These are phyloP conservation scores for Citrus trifoliata DNA, from an alignment of 345 rosid species.

Conservation along the genomic window DNA sequence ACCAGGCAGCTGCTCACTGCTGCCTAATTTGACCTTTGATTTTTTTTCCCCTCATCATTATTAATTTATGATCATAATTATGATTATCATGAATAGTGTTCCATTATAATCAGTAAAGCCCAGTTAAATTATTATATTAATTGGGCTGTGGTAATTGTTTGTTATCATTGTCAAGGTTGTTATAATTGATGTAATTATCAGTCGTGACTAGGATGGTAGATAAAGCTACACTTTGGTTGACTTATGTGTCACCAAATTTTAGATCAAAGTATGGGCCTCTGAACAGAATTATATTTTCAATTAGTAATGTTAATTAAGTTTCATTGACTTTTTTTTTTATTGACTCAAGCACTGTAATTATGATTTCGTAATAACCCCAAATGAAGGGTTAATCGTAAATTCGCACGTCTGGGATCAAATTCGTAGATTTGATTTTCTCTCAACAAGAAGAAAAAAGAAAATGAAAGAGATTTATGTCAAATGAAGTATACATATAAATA, in stretches of 20 bases:
- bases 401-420: background rate
- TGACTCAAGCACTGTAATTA: background rate
- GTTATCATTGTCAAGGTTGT: conserved; percentile 19
- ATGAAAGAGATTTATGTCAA: background rate
- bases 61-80: background rate
- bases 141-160: background rate
- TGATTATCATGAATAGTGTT: background rate
- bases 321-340: conserved; percentile 11
- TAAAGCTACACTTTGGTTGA: conserved; percentile 22
- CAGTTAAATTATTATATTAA: background rate
- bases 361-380: background rate
- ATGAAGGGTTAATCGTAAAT: background rate
- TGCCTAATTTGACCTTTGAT: conserved; percentile 16
- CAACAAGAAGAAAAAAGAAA: too few relatives aligned
- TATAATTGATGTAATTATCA: background rate
- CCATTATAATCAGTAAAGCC: too few relatives aligned
- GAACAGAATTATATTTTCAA: conserved; percentile 19
- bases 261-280: background rate
- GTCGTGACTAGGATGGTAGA: background rate
- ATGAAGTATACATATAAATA: background rate
- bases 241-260: conserved; percentile 15
- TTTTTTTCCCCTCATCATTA: background rate
- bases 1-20: conserved; percentile 2
- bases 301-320: background rate
- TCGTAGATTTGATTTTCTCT: background rate